Evolutionary conservation across 805 yeast genomes (phyloP), one percentile per base, ranked within the genome.

Genomic region (Starmera caribaea): DNA sequence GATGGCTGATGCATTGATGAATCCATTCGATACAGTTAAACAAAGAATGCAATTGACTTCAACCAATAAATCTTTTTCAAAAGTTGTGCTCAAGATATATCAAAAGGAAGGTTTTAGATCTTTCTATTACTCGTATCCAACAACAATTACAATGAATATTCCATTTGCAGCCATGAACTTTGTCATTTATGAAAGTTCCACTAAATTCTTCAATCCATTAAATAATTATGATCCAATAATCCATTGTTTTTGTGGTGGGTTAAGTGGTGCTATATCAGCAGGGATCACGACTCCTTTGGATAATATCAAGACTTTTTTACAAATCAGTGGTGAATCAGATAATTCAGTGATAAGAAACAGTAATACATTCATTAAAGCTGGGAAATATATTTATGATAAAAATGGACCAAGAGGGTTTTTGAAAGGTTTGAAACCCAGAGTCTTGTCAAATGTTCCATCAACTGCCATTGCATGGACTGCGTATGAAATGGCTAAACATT

Each of bases 401-500:
- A 77, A 76, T 36, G 89, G 89, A 7, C 53, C 68, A 46, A 47
- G 50, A 15, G 92, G 95, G 0, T 92, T 92, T 58, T 57, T 73
- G 53, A 72, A 95, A 49, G 98, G 98, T 15, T 68, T 87, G 53
- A 78, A 81, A 54, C 97, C 98, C 35, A 77, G 98, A 61, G 79
- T 92, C 41, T 79, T 90, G 28, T 83, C 92, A 48, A 88, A 88
- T 60, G 88, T 90, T 58, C 98, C 98, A 16, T 79, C 94, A 35
- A 90, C 97, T 8, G 97, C 97, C 16, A 88, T 90, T 45, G 80
- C 95, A 47, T 90, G 97, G 97, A 90, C 97, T 2, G 86, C 95
- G 24, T 90, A 90, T 61, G 98, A 90, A 60, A 85, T 89, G 90
- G 97, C 96, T 34, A 90, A 90, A 42, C 66, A 64, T 44, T 59